phyloP scores from a whole-genome alignment of 768 basidiomycete species.

The Rhodotorula toruloides region DNA sequence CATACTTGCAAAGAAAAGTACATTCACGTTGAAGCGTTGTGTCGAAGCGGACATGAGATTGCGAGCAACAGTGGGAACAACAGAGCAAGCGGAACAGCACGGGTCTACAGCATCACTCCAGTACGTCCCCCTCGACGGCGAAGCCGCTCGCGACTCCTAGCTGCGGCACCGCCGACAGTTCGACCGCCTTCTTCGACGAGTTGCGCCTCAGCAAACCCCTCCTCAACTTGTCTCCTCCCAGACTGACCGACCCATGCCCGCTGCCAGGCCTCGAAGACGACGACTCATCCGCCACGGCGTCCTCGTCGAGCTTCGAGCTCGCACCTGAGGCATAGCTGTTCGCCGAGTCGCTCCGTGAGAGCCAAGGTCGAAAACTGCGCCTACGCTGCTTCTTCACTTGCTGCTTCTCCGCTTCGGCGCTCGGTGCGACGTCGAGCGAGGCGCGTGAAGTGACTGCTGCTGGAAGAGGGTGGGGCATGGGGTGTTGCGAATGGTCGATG shows the following conservation, averaged over 20 bases:
- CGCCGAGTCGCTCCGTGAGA: constrained; percentile 17
- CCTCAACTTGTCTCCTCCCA: background rate
- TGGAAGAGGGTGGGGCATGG: background rate
- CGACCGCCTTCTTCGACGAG: background rate
- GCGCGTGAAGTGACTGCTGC: background rate
- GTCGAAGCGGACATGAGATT: too few species aligned
- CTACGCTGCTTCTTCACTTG: background rate
- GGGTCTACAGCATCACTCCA: too few species aligned
- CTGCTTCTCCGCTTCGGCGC: background rate
- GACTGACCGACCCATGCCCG: background rate
- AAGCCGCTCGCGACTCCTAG: background rate
- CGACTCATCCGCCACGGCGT: background rate
- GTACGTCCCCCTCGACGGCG: constrained; percentile 1
- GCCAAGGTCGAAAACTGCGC: constrained; percentile 1
- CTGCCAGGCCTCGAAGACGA: background rate
- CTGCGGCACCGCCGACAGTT: background rate
- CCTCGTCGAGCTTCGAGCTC: background rate
- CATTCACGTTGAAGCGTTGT: too few species aligned
- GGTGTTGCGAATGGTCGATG: background rate
- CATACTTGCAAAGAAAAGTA: too few species aligned
- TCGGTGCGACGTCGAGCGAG: background rate
- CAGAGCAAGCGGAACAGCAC: too few species aligned
- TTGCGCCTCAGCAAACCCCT: constrained; percentile 25
- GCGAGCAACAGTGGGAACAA: too few species aligned
- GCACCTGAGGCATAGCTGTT: background rate